Base-by-base conservation (phyloP, 1,139 yeast species). In the Blastobotrys arbuscula region DNA sequence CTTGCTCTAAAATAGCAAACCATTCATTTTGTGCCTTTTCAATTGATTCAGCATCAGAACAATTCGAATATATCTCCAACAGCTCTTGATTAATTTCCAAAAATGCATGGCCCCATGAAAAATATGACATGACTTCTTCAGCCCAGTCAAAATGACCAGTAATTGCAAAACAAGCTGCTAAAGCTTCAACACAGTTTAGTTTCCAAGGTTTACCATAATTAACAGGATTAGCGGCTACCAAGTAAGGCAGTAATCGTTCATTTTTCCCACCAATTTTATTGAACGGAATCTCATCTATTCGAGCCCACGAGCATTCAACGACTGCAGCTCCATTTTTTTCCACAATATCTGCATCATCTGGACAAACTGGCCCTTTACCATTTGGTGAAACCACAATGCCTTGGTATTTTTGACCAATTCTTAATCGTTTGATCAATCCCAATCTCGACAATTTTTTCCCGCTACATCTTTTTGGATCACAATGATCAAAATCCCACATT, bases 231-330 rank as follows among this genome's bases (percentile, higher is more conserved):
- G 97, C 96, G 2, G 98, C 98, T 3, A 92, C 94, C 50, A 92
- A 71, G 60, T 90, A 92, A 0, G 98, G 98, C 52, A 92, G 70
- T 20, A 92, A 71, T 46, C 98, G 72, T 62, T 92, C 97, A 60
- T 88, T 76, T 54, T 79, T 81, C 2, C 98, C 98, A 2, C 98
- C 97, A 52, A 92, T 90, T 62, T 85, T 87, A 54, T 75, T 72
- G 66, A 92, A 92, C 1, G 98, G 98, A n/a, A 92, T 81, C 64
- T 92, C 98, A 50, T 89, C 96, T 20, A 94, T 66, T 53, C 97
- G 72, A 0, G 98, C 98, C 99, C 99, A 92, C 1, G 97, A 89
- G 67, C 97, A 92, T 64, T 92, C 99, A 1, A 92, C 98, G 8
- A 92, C 98, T 0, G 98, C 96, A 12, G 90, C 94, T 31, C 99